Base-by-base conservation (phyloP, 441 rosid genomes). In the Bruguiera hainesii region DNA sequence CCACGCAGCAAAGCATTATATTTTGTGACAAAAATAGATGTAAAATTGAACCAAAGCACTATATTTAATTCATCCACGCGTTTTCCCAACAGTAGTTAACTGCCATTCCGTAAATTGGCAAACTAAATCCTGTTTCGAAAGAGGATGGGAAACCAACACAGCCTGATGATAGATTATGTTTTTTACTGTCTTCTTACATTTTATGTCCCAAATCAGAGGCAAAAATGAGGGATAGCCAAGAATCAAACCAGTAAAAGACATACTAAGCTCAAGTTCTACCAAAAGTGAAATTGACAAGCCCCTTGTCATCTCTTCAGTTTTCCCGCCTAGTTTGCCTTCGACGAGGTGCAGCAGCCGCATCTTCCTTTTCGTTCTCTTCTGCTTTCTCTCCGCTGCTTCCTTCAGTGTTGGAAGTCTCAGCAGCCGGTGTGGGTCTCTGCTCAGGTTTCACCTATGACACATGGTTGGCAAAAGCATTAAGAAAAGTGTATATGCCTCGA, bases 301-400 rank as follows among this genome's bases (percentile, higher is more conserved):
- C 50, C 8, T 11, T 4, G 18, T 35, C 31, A 6, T 72, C 39
- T 1, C 8, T 64, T 81, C 68, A 90, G 73, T 56, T 74, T 5
- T 88, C 97, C 46, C 97, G 96, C 64, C 97, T 85, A 18, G 79
- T 48, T 65, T 79, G 66, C 78, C 97, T 83, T 71, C 89, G 74
- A n/a, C 92, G 92, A n/a, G 89, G 84, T 25, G 96, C 80, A 16
- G 80, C 87, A 0, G 84, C 75, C 0, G 77, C 66, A 10, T 70
- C 82, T 63, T 80, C 89, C 72, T 81, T 76, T 78, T 85, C 87
- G 0, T 70, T 71, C 71, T 85, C 92, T 7, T 80, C 79, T 19
- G 69, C 71, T 63, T 74, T 75, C 35, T 80, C 90, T 29, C 71
- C 81, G 21, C 78, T 51, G 72, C 77, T 78, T 60, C 75, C 92